phyloP scores from a whole-genome alignment of 768 basidiomycete species.

The Russula olivacea region DNA sequence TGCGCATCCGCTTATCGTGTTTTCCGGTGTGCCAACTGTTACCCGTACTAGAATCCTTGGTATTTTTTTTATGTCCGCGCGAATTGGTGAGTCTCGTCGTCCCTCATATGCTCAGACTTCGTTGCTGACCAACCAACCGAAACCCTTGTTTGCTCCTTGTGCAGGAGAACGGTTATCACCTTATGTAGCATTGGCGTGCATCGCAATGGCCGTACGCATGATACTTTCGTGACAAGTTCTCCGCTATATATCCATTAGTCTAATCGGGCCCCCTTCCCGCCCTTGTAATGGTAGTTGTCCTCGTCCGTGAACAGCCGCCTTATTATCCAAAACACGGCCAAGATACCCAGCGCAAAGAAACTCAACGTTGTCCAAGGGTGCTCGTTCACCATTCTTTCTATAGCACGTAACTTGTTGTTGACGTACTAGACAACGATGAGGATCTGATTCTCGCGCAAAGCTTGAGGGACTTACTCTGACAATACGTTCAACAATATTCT shows the following conservation, averaged over 20 bases:
- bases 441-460: background rate
- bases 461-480: constrained; percentile 48
- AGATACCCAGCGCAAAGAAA: constrained; percentile 25
- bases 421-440: constrained; percentile 28
- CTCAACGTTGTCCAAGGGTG: constrained; percentile 29
- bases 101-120: background rate
- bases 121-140: background rate
- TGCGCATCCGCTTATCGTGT: background rate
- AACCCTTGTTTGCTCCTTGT: background rate
- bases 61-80: constrained; percentile 90
- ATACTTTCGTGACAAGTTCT: constrained; percentile 36
- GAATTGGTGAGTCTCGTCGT: constrained; percentile 66
- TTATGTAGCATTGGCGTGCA: constrained; percentile 89
- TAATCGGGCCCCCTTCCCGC: constrained; percentile 19
- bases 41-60: constrained; percentile 70
- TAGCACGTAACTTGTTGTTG: constrained; percentile 28
- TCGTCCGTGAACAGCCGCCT: constrained; percentile 27
- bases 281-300: background rate
- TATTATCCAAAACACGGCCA: constrained; percentile 25
- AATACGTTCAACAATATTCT: constrained; percentile 60
- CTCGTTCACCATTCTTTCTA: constrained; percentile 28
- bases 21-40: background rate
- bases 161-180: constrained; percentile 92
- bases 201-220: constrained; percentile 85
- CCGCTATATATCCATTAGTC: constrained; percentile 10